Evolutionary conservation across 2,329 filamentous ascomycete species (phyloP).

Genomic region (Huntiella savannae): DNA sequence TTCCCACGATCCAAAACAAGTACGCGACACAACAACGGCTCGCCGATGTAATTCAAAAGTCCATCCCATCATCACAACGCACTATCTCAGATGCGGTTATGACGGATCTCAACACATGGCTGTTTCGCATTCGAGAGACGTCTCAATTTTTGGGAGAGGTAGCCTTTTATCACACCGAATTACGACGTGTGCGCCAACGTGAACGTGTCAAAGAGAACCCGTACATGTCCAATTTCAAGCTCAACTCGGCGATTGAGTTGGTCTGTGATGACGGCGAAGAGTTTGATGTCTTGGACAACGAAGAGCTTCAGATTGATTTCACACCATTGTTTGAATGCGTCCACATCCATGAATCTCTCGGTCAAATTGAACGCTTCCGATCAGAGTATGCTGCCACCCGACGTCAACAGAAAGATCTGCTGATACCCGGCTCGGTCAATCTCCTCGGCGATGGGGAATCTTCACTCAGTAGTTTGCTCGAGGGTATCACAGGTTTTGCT

Average conservation of each 20-base stretch:
- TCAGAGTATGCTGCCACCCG: conserved; percentile 83
- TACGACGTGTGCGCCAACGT: conserved; percentile 65
- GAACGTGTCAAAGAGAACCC: conserved; percentile 59
- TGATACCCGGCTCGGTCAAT: conserved; percentile 59
- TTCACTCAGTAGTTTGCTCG: conserved; percentile 73
- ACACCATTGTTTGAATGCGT: conserved; percentile 84
- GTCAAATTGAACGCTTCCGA: conserved; percentile 79
- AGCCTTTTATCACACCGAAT: conserved; percentile 87
- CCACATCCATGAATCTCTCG: conserved; percentile 88
- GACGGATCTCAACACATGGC: conserved; percentile 90
- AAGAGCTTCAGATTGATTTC: conserved; percentile 88
- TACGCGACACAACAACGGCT: conserved; percentile 90
- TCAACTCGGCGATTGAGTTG: conserved; percentile 90
- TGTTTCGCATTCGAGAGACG: conserved; percentile 85
- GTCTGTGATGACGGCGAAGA: conserved; percentile 92
- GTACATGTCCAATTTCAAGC: conserved; percentile 63
- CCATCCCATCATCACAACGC: conserved; percentile 79
- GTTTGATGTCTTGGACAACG: conserved; percentile 87
- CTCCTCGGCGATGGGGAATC: conserved; percentile 67
- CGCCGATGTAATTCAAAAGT: conserved; percentile 88
- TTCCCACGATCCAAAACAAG: conserved; percentile 52
- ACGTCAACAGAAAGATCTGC: conserved; percentile 74
- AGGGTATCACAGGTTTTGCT: conserved; percentile 88
- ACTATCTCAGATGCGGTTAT: conserved; percentile 93
- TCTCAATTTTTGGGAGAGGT: conserved; percentile 93